Conservation (phyloP, 169 alveolate genomes). For the Plasmodium malariae region DNA sequence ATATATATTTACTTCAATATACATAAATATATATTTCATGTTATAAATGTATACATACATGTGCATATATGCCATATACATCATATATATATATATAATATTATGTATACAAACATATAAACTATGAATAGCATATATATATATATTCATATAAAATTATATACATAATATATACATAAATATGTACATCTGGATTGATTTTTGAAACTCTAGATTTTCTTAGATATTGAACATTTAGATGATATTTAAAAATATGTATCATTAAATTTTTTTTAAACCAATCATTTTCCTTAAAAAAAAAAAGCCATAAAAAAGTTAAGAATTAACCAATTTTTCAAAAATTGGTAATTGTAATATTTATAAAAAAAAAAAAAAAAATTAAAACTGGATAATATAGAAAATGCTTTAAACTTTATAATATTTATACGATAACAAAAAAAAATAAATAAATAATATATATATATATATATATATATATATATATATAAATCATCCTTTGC, state of each 20-base stretch:
- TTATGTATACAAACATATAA: neutral
- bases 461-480: too few relatives aligned
- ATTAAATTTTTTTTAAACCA: conserved; percentile 14
- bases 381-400: too few relatives aligned
- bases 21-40: neutral
- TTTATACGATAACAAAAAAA: neutral
- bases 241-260: conserved; percentile 13
- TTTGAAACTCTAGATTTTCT: neutral
- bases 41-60: neutral
- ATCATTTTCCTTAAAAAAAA: conserved; percentile 23
- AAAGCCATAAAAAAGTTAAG: conserved; percentile 5
- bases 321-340: neutral
- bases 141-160: neutral
- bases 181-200: neutral
- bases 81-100: neutral
- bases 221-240: conserved; percentile 14
- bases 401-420: neutral
- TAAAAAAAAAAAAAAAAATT: neutral
- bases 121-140: too few relatives aligned
- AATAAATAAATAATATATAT: too few relatives aligned
- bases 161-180: neutral
- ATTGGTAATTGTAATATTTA: neutral
- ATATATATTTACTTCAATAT: neutral
- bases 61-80: neutral
- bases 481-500: too few relatives aligned